Conservation (phyloP, 352 stramenopile genomes). For the Phytophthora rubi region DNA sequence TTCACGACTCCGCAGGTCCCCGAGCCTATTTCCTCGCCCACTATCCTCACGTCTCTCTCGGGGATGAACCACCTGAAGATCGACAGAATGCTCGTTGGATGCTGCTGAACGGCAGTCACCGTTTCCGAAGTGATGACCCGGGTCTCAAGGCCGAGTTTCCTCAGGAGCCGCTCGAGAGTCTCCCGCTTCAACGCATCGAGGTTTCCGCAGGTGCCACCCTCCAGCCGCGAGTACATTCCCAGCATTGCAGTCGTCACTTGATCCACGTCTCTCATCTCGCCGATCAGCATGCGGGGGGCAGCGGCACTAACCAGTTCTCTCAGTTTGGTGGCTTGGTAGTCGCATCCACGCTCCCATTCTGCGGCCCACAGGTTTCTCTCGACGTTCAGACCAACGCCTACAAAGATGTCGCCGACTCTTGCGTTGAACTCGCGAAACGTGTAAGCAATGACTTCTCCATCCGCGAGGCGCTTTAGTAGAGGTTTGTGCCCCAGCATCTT, state of each 20-base stretch:
- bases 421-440: conserved; percentile 6
- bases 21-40: not conserved
- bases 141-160: not conserved
- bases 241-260: conserved; percentile 11
- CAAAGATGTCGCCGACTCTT: conserved; percentile 12
- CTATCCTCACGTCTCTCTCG: conserved; percentile 5
- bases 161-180: conserved; percentile 11
- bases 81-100: not conserved
- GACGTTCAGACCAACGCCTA: not conserved
- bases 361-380: not conserved
- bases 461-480: conserved; percentile 22
- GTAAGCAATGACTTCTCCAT: conserved; percentile 8
- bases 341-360: conserved; percentile 1
- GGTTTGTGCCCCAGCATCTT: conserved; percentile 13
- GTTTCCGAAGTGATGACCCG: conserved; percentile 6
- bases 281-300: conserved; percentile 4
- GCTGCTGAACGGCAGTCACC: not conserved
- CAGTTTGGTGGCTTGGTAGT: conserved; percentile 9
- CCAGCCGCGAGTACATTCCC: conserved; percentile 8
- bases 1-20: not conserved
- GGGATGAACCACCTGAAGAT: conserved; percentile 26
- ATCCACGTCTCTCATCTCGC: conserved; percentile 1
- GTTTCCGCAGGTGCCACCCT: not conserved
- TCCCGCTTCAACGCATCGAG: conserved; percentile 5
- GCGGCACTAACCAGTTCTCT: not conserved